Evolutionary conservation across 768 basidiomycete species (phyloP), one percentile per base, ranked within the genome.

Genomic region (Leccinum subtestaceum): DNA sequence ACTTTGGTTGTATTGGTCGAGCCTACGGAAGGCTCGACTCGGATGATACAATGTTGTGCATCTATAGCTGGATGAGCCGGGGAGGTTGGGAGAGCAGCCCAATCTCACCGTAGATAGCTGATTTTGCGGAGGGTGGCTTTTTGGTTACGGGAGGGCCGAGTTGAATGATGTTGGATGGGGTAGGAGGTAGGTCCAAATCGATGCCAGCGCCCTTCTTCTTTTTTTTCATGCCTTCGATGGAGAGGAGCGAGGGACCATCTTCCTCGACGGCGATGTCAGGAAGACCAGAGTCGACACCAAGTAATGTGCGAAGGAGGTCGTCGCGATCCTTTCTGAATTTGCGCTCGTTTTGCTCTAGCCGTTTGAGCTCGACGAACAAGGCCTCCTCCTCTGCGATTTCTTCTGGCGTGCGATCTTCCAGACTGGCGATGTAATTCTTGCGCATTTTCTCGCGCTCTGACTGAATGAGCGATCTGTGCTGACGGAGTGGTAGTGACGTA

Each of bases 381-480:
- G 93, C 90, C 66, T 98, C 95, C 78, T 98, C 97, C 71, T 99
- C 95, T 17, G 88, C 89, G 47, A 96, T 88, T 75, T 98, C 93
- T 52, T 89, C 86, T 4, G 87, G 81, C 0, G 93, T 90, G n/a
- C 96, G 87, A 57, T 82, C 85, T 75, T 95, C 92, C n/a, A 98
- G 84, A 60, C 87, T 90, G 9, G 81, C 75, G 13, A 98, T 81
- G 67, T 98, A 97, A 58, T 86, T 85, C 74, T 95, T 97, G 58
- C 97, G 87, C 62, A 85, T 87, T 21, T 85, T 75, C 73, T 99
- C 97, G 46, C 93, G 89, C 31, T 89, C 95, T 96, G 63, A 21
- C 10, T 5, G 27, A 5, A 25, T 2, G 31, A 7, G 11, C 58
- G 50, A 60, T 50, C 1, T 1, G 38, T 3, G 25, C 0, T 4